Evolutionary conservation across 2,329 filamentous ascomycete genomes (phyloP).

Genomic region (Aspergillus tubingensis): DNA sequence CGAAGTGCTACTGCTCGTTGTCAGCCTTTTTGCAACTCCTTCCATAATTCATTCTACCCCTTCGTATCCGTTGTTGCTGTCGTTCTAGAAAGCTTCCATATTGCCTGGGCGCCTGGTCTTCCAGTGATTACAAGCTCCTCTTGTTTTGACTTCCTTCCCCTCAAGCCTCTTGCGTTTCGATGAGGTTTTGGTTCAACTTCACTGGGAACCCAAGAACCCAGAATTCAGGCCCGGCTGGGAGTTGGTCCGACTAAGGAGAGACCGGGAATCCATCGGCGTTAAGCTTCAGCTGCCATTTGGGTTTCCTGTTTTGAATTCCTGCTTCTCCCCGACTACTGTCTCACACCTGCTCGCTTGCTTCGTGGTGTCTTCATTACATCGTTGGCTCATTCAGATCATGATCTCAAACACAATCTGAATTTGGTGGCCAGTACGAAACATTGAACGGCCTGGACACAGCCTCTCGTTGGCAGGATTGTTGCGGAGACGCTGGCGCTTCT

Average conservation of each 20-base stretch:
- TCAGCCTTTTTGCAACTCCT: not conserved
- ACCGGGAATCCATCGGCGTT: not conserved
- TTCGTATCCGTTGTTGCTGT: not conserved
- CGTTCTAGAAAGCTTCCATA: not conserved
- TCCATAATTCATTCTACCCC: not conserved
- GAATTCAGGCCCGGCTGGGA: not conserved
- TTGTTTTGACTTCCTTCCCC: not conserved
- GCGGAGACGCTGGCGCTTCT: not conserved
- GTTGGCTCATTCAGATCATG: conserved; percentile 1
- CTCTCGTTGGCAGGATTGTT: not conserved
- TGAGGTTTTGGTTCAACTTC: not conserved
- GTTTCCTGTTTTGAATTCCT: not conserved
- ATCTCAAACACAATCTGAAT: not conserved
- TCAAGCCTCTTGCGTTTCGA: not conserved
- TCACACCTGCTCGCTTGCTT: not conserved
- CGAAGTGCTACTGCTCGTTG: not conserved
- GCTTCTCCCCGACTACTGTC: not conserved
- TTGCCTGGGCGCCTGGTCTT: not conserved
- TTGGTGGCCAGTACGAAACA: conserved; percentile 2
- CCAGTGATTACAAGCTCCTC: not conserved
- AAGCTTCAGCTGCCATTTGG: not conserved
- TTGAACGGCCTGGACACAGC: not conserved
- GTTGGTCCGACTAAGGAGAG: not conserved
- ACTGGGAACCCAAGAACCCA: not conserved
- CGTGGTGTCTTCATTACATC: not conserved